These are phyloP conservation scores for Alternaria incomplexa DNA, from an alignment of 2,329 filamentous ascomycete genomes.

Conservation along the genomic window DNA sequence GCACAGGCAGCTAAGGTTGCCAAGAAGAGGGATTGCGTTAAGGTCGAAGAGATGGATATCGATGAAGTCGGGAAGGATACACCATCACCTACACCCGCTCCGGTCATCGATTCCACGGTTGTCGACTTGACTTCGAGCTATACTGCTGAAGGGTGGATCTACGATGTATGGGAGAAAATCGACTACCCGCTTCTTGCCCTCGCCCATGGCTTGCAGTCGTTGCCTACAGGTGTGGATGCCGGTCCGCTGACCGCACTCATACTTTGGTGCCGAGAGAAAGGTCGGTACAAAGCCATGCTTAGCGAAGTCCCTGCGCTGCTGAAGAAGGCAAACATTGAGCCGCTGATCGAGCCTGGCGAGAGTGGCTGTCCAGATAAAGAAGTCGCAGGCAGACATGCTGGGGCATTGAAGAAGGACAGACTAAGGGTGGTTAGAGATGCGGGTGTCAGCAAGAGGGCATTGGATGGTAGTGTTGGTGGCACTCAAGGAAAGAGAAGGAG, in stretches of 20 bases:
- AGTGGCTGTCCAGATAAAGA: constrained; percentile 5
- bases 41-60: background rate
- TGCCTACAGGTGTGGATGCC: constrained; percentile 21
- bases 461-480: background rate
- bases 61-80: background rate
- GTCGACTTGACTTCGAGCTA: background rate
- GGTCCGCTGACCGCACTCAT: constrained; percentile 24
- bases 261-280: constrained; percentile 12
- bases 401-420: constrained; percentile 16
- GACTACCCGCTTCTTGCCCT: constrained; percentile 30
- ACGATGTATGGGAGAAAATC: constrained; percentile 6
- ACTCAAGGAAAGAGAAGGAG: background rate
- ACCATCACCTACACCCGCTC: background rate
- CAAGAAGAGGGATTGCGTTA: background rate
- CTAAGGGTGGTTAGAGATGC: background rate
- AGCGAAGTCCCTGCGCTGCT: constrained; percentile 15
- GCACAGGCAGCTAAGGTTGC: background rate
- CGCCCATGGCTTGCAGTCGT: constrained; percentile 10
- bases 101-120: accelerated
- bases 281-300: constrained; percentile 3
- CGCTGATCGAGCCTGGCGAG: constrained; percentile 12
- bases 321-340: constrained; percentile 2
- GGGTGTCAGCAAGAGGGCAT: background rate
- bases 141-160: constrained; percentile 19
- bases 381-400: background rate